Evolutionary conservation across 768 basidiomycete species (phyloP), one percentile per base, ranked within the genome.

Genomic region (Termitomyces sp.): DNA sequence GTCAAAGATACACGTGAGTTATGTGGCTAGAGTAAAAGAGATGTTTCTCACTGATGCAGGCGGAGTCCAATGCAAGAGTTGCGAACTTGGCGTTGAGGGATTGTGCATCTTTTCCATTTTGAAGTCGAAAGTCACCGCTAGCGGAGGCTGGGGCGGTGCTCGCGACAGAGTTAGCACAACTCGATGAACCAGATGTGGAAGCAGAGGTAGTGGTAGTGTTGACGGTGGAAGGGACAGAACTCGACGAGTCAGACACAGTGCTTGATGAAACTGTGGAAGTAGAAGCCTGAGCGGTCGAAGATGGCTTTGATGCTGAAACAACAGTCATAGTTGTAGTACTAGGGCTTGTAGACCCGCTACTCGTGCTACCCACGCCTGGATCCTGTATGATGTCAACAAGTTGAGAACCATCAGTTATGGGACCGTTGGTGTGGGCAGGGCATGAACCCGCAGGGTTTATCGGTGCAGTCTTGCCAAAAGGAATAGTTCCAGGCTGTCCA

Each of bases 91-190:
- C 75, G 68, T 85, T 85, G 38, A 80, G 76, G 8, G 76, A 70
- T 67, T 84, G 81, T 12, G 84, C 83, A 55, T 76, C 79, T 57
- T 77, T 69, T 18, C 82, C 84, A 60, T 86, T 86, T 38, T 77
- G 71, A 33, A 76, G 67, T 46, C 68, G 66, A 68, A 81, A 81
- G 44, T 65, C 68, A 40, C 69, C 67, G 45, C 60, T 62, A 38
- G 68, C 53, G 22, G 68, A 56, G 3, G 68, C n/a, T 36, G 20
- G 20, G 35, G 20, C 13, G 11, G 20, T 12, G 12, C 12, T 52
- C 0, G 20, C 33, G 20, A 20, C 7, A 20, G n/a, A 33, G 5
- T 11, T 51, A 2, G 9, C 3, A 52, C 11, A 52, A 33, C 18
- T n/a, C 32, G 32, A 35, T n/a, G 32, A 13, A 42, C 60, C 13